Base-by-base conservation (phyloP, 176 grass and related monocot genomes). In the Musa beccarii region DNA sequence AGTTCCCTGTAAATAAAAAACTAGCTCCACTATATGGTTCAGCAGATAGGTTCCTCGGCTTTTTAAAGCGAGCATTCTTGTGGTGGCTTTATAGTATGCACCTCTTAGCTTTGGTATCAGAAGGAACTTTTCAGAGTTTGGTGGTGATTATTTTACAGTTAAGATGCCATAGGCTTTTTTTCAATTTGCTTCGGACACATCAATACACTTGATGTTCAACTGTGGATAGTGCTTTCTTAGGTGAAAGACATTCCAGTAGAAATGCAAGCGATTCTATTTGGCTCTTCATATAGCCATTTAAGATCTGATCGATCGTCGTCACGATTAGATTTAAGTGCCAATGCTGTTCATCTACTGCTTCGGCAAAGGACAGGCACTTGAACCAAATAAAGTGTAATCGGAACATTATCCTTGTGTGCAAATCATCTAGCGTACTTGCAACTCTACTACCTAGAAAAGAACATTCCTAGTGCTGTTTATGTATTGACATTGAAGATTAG, bases 21-120 rank as follows among this genome's bases (percentile, higher is more conserved):
- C 75, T 83, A 75, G 19, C 55, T 81, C 74, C 86, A 85, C 68
- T 72, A 53, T 19, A 62, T 55, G 75, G 11, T 69, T 88, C 53
- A 78, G 69, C 53, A 78, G 69, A 82, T 83, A 78, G 62, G 71
- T 93, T 83, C 81, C 72, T 54, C 80, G 74, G 26, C 72, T 79
- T 85, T 77, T 51, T 76, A 82, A 88, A 79, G 54, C 49, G 70
- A 17, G 54, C 79, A 63, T 77, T 70, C 55, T 84, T 78, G 67
- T 86, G 75, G 59, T 71, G 67, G 86, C 81, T 53, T 77, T 84
- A 84, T 79, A 76, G 19, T 59, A 79, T 82, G 75, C 79, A 84
- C 69, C 76, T 88, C 84, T 22, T 80, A 52, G 66, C 69, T 75
- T 80, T 86, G 78, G 21, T 84, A 24, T 75, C 85, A 86, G 70